Evolutionary conservation across 2,329 filamentous ascomycete genomes (phyloP).

Genomic region (Xylariaceae sp.): DNA sequence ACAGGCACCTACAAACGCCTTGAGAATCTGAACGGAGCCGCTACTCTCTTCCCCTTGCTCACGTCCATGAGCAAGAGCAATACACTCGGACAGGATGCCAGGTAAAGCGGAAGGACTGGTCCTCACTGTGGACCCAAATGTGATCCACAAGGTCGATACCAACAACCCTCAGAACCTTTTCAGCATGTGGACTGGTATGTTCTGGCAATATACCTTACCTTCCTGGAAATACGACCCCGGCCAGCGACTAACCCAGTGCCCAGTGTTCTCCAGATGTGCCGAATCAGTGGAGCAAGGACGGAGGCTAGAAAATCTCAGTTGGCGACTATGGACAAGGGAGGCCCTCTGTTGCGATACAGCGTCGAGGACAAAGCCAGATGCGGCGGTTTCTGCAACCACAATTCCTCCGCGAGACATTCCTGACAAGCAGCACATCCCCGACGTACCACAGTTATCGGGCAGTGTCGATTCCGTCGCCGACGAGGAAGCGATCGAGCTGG

Average conservation of each 20-base stretch:
- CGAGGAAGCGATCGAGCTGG: conserved; percentile 59
- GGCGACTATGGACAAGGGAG: conserved; percentile 92
- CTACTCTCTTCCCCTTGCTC: conserved; percentile 12
- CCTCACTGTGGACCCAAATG: conserved; percentile 82
- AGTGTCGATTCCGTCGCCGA: conserved; percentile 71
- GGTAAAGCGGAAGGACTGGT: conserved; percentile 77
- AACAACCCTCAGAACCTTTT: conserved; percentile 88
- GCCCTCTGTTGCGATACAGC: conserved; percentile 77
- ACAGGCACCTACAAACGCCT: conserved; percentile 19
- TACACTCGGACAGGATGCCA: conserved; percentile 58
- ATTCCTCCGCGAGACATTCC: conserved; percentile 47
- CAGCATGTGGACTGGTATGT: conserved; percentile 93
- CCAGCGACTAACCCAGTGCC: conserved; percentile 29
- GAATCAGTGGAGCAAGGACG: conserved; percentile 90
- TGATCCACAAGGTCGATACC: conserved; percentile 93
- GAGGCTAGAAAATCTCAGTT: conserved; percentile 89
- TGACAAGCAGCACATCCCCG: conserved; percentile 38
- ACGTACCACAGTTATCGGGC: conserved; percentile 67
- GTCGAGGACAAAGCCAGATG: conserved; percentile 45
- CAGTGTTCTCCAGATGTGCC: conserved; percentile 91
- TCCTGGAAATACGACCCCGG: conserved; percentile 1
- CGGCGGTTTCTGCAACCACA: conserved; percentile 34
- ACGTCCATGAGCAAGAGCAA: conserved; percentile 25
- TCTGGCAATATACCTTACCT: conserved; percentile 12
- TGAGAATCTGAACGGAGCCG: too few species aligned